Evolutionary conservation across 305 asterid species (phyloP).

Genomic region (Fraxinus baroniana): DNA sequence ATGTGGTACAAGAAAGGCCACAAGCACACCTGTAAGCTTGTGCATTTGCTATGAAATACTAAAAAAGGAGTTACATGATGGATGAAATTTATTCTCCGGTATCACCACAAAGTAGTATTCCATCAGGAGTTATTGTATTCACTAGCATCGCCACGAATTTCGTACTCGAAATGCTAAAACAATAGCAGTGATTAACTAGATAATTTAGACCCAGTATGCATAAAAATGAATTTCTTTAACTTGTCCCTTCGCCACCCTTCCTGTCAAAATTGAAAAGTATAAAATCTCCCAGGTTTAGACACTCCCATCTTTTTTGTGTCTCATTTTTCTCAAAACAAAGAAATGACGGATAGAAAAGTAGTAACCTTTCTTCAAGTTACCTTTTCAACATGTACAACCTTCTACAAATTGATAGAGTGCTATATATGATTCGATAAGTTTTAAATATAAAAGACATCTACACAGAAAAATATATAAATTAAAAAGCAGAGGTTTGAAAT

Average conservation of each 20-base stretch:
- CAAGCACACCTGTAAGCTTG: background rate
- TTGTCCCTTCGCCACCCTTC: background rate
- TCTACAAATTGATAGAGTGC: background rate
- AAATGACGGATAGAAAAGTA: background rate
- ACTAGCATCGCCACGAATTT: background rate
- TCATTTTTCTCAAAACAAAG: background rate
- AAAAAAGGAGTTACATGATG: background rate
- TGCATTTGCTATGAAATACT: background rate
- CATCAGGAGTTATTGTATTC: background rate
- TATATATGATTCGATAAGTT: background rate
- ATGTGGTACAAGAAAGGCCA: background rate
- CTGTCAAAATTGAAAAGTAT: background rate
- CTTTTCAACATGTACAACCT: background rate
- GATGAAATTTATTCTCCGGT: background rate
- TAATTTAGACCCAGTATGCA: background rate
- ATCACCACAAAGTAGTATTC: background rate
- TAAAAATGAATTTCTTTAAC: background rate
- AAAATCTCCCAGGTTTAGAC: background rate
- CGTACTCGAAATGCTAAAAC: background rate
- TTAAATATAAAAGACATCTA: background rate
- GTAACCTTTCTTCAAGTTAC: background rate
- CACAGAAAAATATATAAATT: background rate
- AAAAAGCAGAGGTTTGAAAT: constrained; percentile 1
- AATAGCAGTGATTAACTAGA: background rate
- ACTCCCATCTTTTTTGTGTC: background rate